Evolutionary conservation across 2,329 filamentous ascomycete species (phyloP).

Genomic region (Fulvia fulva): DNA sequence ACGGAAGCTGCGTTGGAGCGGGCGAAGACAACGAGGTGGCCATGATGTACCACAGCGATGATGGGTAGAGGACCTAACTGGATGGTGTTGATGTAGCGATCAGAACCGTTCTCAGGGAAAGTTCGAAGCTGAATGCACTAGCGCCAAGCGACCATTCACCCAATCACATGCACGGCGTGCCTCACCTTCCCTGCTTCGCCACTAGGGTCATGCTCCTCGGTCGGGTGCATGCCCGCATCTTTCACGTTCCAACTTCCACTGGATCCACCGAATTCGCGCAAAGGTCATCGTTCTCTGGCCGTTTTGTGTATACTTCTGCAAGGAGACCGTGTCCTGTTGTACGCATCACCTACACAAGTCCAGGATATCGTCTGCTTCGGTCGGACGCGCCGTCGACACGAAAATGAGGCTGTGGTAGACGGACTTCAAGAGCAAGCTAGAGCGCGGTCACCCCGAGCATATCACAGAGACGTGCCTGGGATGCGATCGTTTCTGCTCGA

Average conservation of each 20-base stretch:
- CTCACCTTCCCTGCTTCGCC: conserved; percentile 3
- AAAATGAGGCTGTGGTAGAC: background rate
- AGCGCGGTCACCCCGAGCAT: background rate
- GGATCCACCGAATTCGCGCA: background rate
- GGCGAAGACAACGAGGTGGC: conserved; percentile 1
- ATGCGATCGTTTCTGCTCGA: background rate
- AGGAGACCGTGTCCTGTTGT: background rate
- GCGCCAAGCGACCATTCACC: background rate
- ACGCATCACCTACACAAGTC: background rate
- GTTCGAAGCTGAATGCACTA: background rate
- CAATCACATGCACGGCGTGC: conserved; percentile 1
- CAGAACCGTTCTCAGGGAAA: background rate
- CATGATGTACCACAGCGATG: background rate
- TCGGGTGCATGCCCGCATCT: conserved; percentile 5
- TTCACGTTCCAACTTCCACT: conserved; percentile 9
- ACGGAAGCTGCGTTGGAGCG: conserved; percentile 38
- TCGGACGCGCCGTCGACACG: background rate
- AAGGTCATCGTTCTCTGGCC: background rate
- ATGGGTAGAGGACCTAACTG: background rate
- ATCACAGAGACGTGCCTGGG: background rate
- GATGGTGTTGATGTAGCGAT: background rate
- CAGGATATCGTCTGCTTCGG: background rate
- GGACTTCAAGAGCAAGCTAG: background rate
- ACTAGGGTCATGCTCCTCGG: conserved; percentile 7
- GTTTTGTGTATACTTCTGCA: background rate